phyloP scores from a whole-genome alignment of 805 yeast species.

The Candida nemodendra region DNA sequence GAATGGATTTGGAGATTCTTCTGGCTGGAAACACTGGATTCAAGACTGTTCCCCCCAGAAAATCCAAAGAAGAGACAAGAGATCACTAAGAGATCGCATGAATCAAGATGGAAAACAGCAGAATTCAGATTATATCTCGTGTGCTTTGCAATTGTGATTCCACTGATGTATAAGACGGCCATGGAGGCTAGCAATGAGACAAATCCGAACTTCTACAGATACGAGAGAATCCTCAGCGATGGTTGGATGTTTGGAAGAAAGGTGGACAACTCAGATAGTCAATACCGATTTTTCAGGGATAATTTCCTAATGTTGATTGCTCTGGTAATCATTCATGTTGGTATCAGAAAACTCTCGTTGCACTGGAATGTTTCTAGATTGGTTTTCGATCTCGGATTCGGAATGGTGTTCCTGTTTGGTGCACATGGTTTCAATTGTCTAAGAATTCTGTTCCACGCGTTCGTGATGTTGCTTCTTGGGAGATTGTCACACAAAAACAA shows the following conservation, averaged over 20 bases:
- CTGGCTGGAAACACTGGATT: slow-evolving; percentile 51
- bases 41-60: slow-evolving; percentile 44
- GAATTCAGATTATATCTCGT: slow-evolving; percentile 73
- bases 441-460: slow-evolving; percentile 59
- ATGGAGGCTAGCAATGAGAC: slow-evolving; percentile 74
- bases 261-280: slow-evolving; percentile 90
- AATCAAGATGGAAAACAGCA: slow-evolving; percentile 67
- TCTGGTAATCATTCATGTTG: slow-evolving; percentile 53
- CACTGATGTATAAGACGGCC: slow-evolving; percentile 79
- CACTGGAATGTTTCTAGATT: slow-evolving; percentile 39
- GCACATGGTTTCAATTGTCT: slow-evolving; percentile 79
- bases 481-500: slow-evolving; percentile 34
- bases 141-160: slow-evolving; percentile 68
- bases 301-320: slow-evolving; percentile 64
- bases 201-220: slow-evolving; percentile 69
- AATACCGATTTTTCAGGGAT: slow-evolving; percentile 83
- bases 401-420: slow-evolving; percentile 61
- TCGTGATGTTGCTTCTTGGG: slow-evolving; percentile 52
- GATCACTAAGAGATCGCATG: slow-evolving; percentile 31
- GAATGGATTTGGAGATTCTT: slow-evolving; percentile 35
- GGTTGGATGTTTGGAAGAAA: slow-evolving; percentile 93
- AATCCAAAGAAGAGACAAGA: slow-evolving; percentile 33
- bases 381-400: slow-evolving; percentile 72
- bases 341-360: slow-evolving; percentile 42
- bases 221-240: slow-evolving; percentile 56